A percentile compares a stretch with the other conserved stretches of the same genome.
Conservation (phyloP, 768 basidiomycete species). For the Cubamyces sp. region DNA sequence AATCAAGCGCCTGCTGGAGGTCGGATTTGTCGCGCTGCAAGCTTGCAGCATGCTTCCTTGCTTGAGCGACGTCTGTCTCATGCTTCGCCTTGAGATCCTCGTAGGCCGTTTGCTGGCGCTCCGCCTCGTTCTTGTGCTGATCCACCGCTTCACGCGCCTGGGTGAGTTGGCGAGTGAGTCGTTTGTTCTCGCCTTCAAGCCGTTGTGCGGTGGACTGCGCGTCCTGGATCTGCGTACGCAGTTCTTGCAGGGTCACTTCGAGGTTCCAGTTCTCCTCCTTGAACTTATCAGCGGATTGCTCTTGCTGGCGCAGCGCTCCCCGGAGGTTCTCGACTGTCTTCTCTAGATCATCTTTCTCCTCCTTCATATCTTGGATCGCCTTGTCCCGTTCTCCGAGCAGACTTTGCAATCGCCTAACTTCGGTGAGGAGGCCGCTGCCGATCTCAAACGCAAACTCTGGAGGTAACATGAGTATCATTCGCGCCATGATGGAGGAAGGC, state of each 20-base stretch:
- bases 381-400: constrained; percentile 92
- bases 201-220: constrained; percentile 67
- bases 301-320: constrained; percentile 75
- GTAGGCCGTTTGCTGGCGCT: constrained; percentile 63
- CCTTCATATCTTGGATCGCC: constrained; percentile 87
- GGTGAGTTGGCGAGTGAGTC: constrained; percentile 75
- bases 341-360: constrained; percentile 90
- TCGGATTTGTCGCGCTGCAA: constrained; percentile 93
- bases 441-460: constrained; percentile 98
- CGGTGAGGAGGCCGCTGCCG: constrained; percentile 87
- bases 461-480: constrained; percentile 22
- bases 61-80: constrained; percentile 93
- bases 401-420: constrained; percentile 89
- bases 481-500: constrained; percentile 22
- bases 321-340: constrained; percentile 75
- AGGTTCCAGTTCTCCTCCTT: constrained; percentile 99
- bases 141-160: constrained; percentile 76
- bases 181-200: constrained; percentile 82
- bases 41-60: constrained; percentile 84
- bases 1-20: constrained; percentile 79
- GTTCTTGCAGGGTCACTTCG: constrained; percentile 89
- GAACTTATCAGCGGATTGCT: constrained; percentile 82
- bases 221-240: constrained; percentile 69
- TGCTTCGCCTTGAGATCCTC: constrained; percentile 87
- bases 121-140: constrained; percentile 83